Evolutionary conservation across 257 asterid genomes (phyloP).

Genomic region (Osmanthus fragrans): DNA sequence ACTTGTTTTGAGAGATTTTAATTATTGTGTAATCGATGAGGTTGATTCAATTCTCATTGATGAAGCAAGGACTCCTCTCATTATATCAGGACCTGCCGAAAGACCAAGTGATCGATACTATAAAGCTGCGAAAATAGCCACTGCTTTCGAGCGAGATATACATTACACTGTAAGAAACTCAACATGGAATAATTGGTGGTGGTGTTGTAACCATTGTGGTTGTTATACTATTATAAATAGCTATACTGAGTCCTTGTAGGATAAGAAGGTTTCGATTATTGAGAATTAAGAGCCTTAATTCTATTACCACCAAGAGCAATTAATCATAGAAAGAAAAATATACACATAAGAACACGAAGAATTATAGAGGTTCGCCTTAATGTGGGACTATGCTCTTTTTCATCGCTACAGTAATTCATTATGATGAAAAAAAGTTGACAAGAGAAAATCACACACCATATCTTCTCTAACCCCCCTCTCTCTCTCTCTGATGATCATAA

Average conservation of each 20-base stretch:
- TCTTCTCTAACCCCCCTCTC: too few relatives aligned
- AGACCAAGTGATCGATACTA: conserved; percentile 92
- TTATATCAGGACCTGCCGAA: conserved; percentile 97
- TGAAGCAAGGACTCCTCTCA: conserved; percentile 99
- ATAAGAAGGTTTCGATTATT: neutral
- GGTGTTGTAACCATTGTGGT: neutral
- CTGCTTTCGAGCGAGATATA: conserved; percentile 83
- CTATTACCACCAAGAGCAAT: too few relatives aligned
- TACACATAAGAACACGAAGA: too few relatives aligned
- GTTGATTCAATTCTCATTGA: conserved; percentile 97
- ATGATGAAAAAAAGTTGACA: too few relatives aligned
- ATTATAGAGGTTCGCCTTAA: too few relatives aligned
- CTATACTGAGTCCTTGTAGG: neutral
- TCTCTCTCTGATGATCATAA: too few relatives aligned
- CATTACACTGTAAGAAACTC: conserved; percentile 81
- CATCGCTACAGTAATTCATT: too few relatives aligned
- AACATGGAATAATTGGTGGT: conserved; percentile 18
- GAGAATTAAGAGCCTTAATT: too few relatives aligned
- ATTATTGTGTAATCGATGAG: conserved; percentile 96
- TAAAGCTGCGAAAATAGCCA: conserved; percentile 95
- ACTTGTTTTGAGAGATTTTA: conserved; percentile 87
- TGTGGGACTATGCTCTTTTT: too few relatives aligned
- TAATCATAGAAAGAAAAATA: too few relatives aligned
- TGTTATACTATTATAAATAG: neutral
- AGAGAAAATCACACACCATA: too few relatives aligned